Conservation (phyloP, 1,139 yeast species). For the Geotrichum macrosporum region DNA sequence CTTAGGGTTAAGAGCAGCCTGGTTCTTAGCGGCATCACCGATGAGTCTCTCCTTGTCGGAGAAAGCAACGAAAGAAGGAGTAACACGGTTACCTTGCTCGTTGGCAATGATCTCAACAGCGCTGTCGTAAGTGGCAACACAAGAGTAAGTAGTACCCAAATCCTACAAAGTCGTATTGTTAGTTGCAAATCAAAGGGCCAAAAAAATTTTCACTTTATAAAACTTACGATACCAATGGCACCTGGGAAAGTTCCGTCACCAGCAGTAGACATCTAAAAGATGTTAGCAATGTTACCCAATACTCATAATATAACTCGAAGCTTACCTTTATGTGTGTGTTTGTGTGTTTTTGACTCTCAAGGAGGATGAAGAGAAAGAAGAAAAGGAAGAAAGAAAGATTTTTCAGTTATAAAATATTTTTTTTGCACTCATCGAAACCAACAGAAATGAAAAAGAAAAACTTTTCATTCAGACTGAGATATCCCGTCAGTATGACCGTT, state of each 20-base stretch:
- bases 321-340: conserved; percentile 5
- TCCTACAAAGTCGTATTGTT: conserved; percentile 76
- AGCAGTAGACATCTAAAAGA: conserved; percentile 22
- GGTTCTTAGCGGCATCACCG: conserved; percentile 99
- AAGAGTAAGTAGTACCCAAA: conserved; percentile 83
- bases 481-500: background rate
- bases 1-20: conserved; percentile 94
- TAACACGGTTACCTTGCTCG: conserved; percentile 99
- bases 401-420: conserved; percentile 1
- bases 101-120: conserved; percentile 89
- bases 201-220: background rate
- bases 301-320: background rate
- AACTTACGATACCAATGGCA: conserved; percentile 85
- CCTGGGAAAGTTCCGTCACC: conserved; percentile 98
- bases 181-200: background rate
- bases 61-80: conserved; percentile 98
- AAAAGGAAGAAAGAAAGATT: conserved; percentile 3
- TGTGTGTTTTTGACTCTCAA: conserved; percentile 9
- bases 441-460: background rate
- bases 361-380: conserved; percentile 11
- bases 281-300: background rate
- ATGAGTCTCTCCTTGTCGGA: conserved; percentile 95
- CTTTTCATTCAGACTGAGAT: background rate
- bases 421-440: background rate
- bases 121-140: conserved; percentile 82